A percentile compares a stretch with the other conserved stretches of the same genome.
These are phyloP conservation scores for Thalia dealbata DNA, from an alignment of 176 grass and related monocot species.

Conservation along the genomic window DNA sequence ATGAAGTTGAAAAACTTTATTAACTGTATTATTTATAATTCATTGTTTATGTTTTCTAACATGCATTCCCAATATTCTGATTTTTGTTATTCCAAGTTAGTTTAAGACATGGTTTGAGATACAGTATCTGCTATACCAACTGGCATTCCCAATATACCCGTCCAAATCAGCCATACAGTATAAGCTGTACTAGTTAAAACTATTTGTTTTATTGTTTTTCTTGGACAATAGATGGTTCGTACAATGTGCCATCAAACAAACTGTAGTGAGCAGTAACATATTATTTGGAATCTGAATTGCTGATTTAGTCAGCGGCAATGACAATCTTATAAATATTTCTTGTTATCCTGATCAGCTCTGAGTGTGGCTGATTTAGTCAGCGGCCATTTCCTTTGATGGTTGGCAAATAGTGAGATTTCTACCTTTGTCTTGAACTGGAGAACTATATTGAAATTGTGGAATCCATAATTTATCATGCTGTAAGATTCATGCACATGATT, in stretches of 20 bases:
- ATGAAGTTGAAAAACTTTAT: slow-evolving; percentile 14
- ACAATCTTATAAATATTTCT: not conserved
- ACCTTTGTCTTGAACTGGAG: not conserved
- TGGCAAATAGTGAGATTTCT: not conserved
- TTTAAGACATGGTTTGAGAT: not conserved
- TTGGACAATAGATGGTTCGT: no score
- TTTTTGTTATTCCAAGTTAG: not conserved
- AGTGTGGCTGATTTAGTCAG: not conserved
- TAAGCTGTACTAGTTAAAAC: not conserved
- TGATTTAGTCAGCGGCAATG: not conserved
- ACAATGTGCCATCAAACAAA: no score
- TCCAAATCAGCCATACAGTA: no score
- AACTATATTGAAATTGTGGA: not conserved
- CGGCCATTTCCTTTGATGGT: not conserved
- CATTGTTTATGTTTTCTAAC: not conserved
- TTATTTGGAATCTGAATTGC: no score
- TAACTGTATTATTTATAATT: not conserved
- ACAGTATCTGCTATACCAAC: not conserved
- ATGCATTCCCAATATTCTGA: not conserved
- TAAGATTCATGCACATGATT: not conserved
- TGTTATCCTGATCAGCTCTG: not conserved
- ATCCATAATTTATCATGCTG: not conserved
- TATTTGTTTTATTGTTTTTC: not conserved
- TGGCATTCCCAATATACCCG: no score
- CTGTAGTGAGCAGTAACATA: no score